These are phyloP conservation scores for Cryphonectria nitschkei DNA, from an alignment of 2,329 filamentous ascomycete genomes.

Conservation along the genomic window DNA sequence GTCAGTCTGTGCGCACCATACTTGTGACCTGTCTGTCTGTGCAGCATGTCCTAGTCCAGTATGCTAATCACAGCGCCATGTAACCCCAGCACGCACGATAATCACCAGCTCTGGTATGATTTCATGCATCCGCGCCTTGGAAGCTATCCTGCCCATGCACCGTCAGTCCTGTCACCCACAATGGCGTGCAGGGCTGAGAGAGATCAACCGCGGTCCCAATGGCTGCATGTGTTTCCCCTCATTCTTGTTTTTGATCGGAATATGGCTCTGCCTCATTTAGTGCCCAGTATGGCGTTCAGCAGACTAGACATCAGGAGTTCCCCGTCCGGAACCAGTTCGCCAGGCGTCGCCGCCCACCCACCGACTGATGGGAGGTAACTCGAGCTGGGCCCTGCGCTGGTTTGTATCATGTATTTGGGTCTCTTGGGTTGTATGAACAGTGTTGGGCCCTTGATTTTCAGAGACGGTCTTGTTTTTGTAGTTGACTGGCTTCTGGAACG, in stretches of 20 bases:
- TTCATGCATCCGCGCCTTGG: too few relatives aligned
- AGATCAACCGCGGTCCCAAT: neutral
- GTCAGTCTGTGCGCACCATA: neutral
- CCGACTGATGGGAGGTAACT: too few relatives aligned
- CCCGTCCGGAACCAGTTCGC: conserved; percentile 44
- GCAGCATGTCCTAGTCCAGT: neutral
- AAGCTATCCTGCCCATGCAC: too few relatives aligned
- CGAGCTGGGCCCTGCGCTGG: neutral
- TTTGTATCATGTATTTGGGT: neutral
- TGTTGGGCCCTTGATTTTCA: neutral
- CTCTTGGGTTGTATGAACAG: neutral
- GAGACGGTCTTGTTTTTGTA: neutral
- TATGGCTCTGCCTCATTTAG: conserved; percentile 14
- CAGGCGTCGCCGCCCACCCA: conserved; percentile 39
- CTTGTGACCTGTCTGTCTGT: too few relatives aligned
- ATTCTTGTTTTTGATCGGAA: neutral
- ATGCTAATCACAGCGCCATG: neutral
- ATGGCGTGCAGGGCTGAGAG: neutral
- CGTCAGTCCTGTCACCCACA: neutral
- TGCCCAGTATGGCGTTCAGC: conserved; percentile 40
- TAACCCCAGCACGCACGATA: neutral
- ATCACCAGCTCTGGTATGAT: neutral
- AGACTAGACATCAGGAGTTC: conserved; percentile 45
- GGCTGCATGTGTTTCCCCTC: neutral
- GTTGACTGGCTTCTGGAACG: neutral